A percentile compares a stretch with the other conserved stretches of the same genome.
phyloP scores from a whole-genome alignment of 1,284 basidiomycete genomes.

The Cutaneotrichosporon sp. region DNA sequence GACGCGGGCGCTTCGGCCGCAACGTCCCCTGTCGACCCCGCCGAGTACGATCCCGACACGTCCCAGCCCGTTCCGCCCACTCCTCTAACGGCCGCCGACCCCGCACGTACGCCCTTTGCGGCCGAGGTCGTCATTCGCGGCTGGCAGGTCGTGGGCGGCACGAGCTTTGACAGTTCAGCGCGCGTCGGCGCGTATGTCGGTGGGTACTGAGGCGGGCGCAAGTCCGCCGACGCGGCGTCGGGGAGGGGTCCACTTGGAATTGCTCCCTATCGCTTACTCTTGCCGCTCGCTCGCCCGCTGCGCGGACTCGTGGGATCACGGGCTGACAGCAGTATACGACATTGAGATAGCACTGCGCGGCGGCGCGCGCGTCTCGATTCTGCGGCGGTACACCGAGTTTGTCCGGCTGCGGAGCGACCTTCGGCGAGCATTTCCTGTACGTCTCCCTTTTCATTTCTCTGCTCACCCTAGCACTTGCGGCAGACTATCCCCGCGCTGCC shows the following conservation, averaged over 20 bases:
- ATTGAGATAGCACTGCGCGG: slow-evolving; percentile 32
- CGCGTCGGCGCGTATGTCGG: slow-evolving; percentile 44
- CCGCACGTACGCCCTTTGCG: slow-evolving; percentile 22
- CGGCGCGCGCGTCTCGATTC: slow-evolving; percentile 31
- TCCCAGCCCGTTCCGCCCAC: too few relatives aligned
- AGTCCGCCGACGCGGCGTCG: too few relatives aligned
- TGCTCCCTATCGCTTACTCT: too few relatives aligned
- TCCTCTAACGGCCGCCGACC: too few relatives aligned
- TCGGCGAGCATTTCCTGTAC: slow-evolving; percentile 28
- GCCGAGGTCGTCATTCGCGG: slow-evolving; percentile 33
- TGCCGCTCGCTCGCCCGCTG: too few relatives aligned
- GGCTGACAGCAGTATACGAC: slow-evolving; percentile 35
- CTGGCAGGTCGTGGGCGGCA: slow-evolving; percentile 41
- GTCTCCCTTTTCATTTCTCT: slow-evolving; percentile 1
- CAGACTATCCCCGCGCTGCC: slow-evolving; percentile 36
- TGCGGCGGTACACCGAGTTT: slow-evolving; percentile 42
- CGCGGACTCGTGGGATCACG: too few relatives aligned
- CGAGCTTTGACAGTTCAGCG: slow-evolving; percentile 29
- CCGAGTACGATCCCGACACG: too few relatives aligned
- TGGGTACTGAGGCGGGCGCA: slow-evolving; percentile 16
- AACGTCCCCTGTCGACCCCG: too few relatives aligned
- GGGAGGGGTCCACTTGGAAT: too few relatives aligned
- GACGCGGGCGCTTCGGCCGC: too few relatives aligned
- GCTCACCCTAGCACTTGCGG: slow-evolving; percentile 25
- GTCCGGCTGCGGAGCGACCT: slow-evolving; percentile 30